phyloP scores from a whole-genome alignment of 371 early-diverging fungal species.

The Enterospora canceri region DNA sequence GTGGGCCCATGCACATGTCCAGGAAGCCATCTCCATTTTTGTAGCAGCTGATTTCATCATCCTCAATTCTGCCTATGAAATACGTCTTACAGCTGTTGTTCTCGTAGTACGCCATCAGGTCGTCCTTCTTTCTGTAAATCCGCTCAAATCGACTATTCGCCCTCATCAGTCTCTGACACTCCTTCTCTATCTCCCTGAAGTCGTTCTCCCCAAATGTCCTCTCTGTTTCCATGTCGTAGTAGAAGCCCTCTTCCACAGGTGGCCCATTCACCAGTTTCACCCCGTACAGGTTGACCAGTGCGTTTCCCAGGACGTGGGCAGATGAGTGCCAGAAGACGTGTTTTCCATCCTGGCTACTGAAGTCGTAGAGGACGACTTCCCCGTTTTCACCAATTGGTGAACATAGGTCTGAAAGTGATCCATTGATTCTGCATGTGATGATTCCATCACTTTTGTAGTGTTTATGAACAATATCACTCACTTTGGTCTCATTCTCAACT shows the following conservation, averaged over 20 bases:
- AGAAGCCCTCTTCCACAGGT: slow-evolving; percentile 92
- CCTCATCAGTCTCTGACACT: slow-evolving; percentile 71
- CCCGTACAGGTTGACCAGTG: slow-evolving; percentile 60
- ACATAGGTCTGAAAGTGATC: slow-evolving; percentile 74
- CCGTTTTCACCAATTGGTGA: slow-evolving; percentile 71
- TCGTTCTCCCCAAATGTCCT: slow-evolving; percentile 67
- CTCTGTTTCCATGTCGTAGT: slow-evolving; percentile 76
- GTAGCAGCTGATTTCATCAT: background rate
- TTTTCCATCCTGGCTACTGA: slow-evolving; percentile 72
- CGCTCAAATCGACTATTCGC: slow-evolving; percentile 88
- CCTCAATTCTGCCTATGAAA: slow-evolving; percentile 15
- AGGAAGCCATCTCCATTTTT: slow-evolving; percentile 62
- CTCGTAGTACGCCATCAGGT: slow-evolving; percentile 86
- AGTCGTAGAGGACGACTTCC: slow-evolving; percentile 75
- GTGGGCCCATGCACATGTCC: slow-evolving; percentile 95
- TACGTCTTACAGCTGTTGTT: slow-evolving; percentile 55
- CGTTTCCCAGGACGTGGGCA: slow-evolving; percentile 94
- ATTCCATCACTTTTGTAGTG: background rate
- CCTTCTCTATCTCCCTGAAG: slow-evolving; percentile 68
- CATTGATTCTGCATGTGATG: slow-evolving; percentile 60
- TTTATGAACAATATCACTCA: background rate
- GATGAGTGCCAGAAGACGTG: slow-evolving; percentile 98
- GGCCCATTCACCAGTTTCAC: slow-evolving; percentile 90
- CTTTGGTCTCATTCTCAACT: background rate
- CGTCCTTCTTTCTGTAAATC: slow-evolving; percentile 69